Evolutionary conservation across 164 flowering plant genomes (phyloP), one percentile per base, ranked within the genome.

Genomic region (Dillenia suffruticosa): DNA sequence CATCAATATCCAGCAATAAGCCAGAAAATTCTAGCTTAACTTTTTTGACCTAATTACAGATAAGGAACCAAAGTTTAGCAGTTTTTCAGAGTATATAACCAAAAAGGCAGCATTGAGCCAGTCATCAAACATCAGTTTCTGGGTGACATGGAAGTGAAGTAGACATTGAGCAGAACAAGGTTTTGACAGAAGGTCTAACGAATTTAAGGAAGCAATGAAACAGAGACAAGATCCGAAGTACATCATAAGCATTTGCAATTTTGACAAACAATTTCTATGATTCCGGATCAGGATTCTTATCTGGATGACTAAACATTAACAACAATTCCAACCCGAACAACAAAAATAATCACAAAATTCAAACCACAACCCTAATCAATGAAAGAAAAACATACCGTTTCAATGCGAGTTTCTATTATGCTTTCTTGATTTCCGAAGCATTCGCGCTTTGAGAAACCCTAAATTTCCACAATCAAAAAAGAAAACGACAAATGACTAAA

Each of bases 241-340:
- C 97, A 92, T 94, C 97, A 63, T 89, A 90, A 60, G 98, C 98
- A 87, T 84, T 90, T 2, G 98, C 97, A 45, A 90, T 64, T 72
- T 93, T 93, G 11, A 82, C 85, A 68, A 93, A 90, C 57, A 82
- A 50, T 85, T 87, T 87, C 54, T 57, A 81, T 10, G 96, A 89
- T 57, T 94, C 98, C 15, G 97, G 98, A 82, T 90, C 97, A 2
- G 96, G 91, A 64, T 86, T 94, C 58, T 94, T 94, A 73, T 93
- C 95, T 10, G 97, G 98, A 65, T 89, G 98, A 65, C 97, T 93
- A 66, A 61, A 58, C 54, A 59, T 12, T 61, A 57, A 12, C 12
- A 24, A 67, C 60, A 64, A 47, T 16, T 2, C 51, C 9, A 44
- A 56, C 40, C 3, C 14, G 12, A 64, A 46, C 14, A 60, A n/a